Percentiles rank a stretch among this genome's conserved stretches.
Evolutionary conservation across 1,284 basidiomycete genomes (phyloP).

Genomic region (Stygiomarasmius scandens): DNA sequence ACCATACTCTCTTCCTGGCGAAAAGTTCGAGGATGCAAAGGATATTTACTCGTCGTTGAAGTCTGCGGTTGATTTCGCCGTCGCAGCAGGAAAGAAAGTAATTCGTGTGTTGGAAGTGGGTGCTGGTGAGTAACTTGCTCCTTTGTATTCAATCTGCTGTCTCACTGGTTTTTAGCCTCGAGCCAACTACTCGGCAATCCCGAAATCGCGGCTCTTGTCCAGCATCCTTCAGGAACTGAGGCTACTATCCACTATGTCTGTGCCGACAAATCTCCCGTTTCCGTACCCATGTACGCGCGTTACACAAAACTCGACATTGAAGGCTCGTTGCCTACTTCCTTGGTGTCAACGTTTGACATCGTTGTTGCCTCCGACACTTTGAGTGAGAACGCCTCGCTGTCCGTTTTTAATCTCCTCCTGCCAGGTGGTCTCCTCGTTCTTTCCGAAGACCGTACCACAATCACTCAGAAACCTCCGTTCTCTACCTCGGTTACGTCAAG

Average conservation of each 20-base stretch:
- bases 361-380: constrained; percentile 1
- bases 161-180: neutral
- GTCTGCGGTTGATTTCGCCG: constrained; percentile 1
- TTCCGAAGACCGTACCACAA: neutral
- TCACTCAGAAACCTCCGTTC: constrained; percentile 1
- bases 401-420: neutral
- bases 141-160: too few species aligned
- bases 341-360: constrained; percentile 6
- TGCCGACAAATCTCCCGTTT: neutral
- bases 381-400: neutral
- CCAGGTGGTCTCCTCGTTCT: neutral
- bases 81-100: constrained; percentile 1
- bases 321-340: neutral
- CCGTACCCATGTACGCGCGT: constrained; percentile 1
- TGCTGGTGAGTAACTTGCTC: neutral
- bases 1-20: constrained; percentile 1
- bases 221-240: neutral
- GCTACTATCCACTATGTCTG: neutral
- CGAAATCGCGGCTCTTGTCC: neutral
- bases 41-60: neutral
- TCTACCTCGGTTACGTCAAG: neutral
- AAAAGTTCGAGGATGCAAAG: neutral
- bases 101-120: constrained; percentile 4
- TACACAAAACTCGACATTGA: constrained; percentile 3
- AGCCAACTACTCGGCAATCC: constrained; percentile 1